A percentile compares a stretch with the other conserved stretches of the same genome.
Conservation (phyloP, 306 rosid genomes). For the Fagus sylvatica region DNA sequence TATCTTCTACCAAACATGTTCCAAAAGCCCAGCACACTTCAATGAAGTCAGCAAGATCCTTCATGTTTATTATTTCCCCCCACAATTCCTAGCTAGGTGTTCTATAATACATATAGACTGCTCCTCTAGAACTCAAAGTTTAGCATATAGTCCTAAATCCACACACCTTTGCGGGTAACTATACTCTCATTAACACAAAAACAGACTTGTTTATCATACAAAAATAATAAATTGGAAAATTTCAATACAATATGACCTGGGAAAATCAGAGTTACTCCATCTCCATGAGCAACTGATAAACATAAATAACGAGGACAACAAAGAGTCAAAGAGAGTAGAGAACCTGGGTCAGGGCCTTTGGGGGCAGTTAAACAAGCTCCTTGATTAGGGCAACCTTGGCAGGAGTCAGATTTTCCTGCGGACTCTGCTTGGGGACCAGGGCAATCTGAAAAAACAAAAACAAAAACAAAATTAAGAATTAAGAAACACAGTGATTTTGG, state of each 20-base stretch:
- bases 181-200: not conserved
- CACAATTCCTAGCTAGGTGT: not conserved
- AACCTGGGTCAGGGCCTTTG: constrained; percentile 94
- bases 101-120: not conserved
- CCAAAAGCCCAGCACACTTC: too few relatives aligned
- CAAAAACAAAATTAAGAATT: not conserved
- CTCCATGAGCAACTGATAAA: too few relatives aligned
- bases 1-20: too few relatives aligned
- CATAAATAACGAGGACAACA: not conserved
- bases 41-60: too few relatives aligned
- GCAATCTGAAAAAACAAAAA: constrained; percentile 55
- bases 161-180: not conserved
- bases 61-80: not conserved
- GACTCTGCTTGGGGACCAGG: constrained; percentile 85
- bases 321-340: not conserved
- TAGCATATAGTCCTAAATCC: not conserved
- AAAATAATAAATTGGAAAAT: not conserved
- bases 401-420: constrained; percentile 81
- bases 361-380: constrained; percentile 86
- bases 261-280: too few relatives aligned
- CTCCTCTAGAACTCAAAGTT: too few relatives aligned
- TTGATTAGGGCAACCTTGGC: constrained; percentile 92
- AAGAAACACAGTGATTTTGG: not conserved
- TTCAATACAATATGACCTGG: not conserved
- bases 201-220: not conserved